phyloP scores from a whole-genome alignment of 2,329 filamentous ascomycete genomes.

The Hypoxylon sp. region DNA sequence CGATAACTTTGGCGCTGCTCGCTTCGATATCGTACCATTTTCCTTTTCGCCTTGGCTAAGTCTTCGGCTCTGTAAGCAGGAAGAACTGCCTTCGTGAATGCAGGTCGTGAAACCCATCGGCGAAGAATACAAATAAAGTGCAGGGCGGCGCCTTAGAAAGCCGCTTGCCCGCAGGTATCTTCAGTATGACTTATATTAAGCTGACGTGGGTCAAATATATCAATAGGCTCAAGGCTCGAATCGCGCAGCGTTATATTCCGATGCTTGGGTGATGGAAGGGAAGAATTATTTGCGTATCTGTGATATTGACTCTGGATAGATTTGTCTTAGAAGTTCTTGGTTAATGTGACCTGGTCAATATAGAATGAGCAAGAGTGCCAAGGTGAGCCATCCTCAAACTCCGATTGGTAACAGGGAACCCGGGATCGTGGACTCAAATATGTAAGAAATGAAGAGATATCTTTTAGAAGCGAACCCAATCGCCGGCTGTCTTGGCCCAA shows the following conservation, averaged over 20 bases:
- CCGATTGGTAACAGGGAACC: constrained; percentile 31
- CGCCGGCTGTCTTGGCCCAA: constrained; percentile 24
- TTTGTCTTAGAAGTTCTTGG: background rate
- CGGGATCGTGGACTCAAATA: constrained; percentile 29
- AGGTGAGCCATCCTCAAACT: background rate
- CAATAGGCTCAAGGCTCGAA: constrained; percentile 14
- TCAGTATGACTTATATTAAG: constrained; percentile 36
- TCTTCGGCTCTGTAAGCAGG: background rate
- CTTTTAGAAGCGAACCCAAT: constrained; percentile 2
- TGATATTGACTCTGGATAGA: background rate
- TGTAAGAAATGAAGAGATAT: constrained; percentile 31
- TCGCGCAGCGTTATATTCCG: constrained; percentile 11
- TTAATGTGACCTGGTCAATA: constrained; percentile 8
- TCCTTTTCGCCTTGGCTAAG: background rate
- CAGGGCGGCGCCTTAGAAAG: constrained; percentile 7
- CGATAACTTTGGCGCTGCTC: background rate
- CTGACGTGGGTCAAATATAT: constrained; percentile 15
- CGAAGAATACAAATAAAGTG: constrained; percentile 12
- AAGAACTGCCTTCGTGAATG: background rate
- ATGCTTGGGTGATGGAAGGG: background rate
- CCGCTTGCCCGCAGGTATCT: constrained; percentile 17
- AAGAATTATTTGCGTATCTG: background rate
- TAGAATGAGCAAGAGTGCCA: constrained; percentile 11
- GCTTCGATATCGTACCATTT: constrained; percentile 13
- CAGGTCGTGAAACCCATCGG: constrained; percentile 15